A percentile compares a stretch with the other conserved stretches of the same genome.
Conservation (phyloP, 805 yeast genomes). For the Saccharomycopsis guyanensis region DNA sequence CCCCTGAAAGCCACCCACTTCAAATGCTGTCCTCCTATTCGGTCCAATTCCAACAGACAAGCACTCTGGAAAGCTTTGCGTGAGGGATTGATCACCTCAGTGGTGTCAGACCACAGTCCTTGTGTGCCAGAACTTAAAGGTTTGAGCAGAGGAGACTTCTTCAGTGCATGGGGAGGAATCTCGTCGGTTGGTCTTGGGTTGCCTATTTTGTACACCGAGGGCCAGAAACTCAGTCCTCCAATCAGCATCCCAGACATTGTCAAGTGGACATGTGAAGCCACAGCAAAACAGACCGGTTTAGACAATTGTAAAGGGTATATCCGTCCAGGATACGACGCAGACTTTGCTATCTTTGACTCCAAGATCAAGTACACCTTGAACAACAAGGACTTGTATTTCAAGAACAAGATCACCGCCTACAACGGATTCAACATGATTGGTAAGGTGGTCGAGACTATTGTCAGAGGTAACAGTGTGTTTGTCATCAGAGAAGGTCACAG, state of each 20-base stretch:
- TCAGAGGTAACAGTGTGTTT: constrained; percentile 70
- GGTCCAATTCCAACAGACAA: constrained; percentile 63
- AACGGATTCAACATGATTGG: constrained; percentile 65
- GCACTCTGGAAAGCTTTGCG: constrained; percentile 73
- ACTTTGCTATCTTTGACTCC: constrained; percentile 75
- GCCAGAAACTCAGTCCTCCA: constrained; percentile 42
- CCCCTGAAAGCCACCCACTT: constrained; percentile 72
- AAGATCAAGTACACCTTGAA: constrained; percentile 39
- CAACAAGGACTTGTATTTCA: constrained; percentile 57
- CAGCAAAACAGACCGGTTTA: constrained; percentile 81
- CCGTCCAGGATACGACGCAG: constrained; percentile 78
- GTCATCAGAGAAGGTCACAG: constrained; percentile 45
- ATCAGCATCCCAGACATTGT: constrained; percentile 55
- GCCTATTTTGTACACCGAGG: constrained; percentile 74
- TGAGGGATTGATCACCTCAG: constrained; percentile 62
- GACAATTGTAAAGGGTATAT: constrained; percentile 65
- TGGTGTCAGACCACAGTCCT: constrained; percentile 94
- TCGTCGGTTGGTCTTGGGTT: constrained; percentile 89
- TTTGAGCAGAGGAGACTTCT: constrained; percentile 75
- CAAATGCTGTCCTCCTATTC: constrained; percentile 94
- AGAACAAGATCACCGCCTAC: constrained; percentile 85
- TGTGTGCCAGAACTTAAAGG: constrained; percentile 89
- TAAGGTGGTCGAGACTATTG: constrained; percentile 67
- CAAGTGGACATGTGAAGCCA: constrained; percentile 74
- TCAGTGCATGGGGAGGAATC: constrained; percentile 95